A percentile compares a stretch with the other conserved stretches of the same genome.
Evolutionary conservation across 257 asterid genomes (phyloP).

Genomic region (Ajuga chamaepitys): DNA sequence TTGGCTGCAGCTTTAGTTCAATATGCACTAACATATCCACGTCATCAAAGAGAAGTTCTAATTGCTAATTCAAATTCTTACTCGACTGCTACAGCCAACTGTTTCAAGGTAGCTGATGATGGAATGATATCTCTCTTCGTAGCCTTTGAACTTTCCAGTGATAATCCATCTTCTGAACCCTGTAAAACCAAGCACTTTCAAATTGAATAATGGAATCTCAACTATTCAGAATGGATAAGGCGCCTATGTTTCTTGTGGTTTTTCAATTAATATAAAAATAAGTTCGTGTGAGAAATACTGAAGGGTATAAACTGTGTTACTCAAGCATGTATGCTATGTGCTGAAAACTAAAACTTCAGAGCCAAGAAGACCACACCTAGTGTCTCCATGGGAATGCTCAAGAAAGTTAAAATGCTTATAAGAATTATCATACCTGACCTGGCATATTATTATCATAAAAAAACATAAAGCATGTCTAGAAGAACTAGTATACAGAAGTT

Average conservation of each 20-base stretch:
- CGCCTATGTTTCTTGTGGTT: not conserved
- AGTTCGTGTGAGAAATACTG: not conserved
- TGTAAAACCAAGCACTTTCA: constrained; percentile 24
- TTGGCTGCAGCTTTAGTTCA: not conserved
- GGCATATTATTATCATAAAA: not conserved
- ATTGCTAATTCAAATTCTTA: constrained; percentile 33
- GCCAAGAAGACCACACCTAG: constrained; percentile 8
- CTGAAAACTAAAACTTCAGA: not conserved
- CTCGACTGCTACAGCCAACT: constrained; percentile 87
- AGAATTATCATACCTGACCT: not conserved
- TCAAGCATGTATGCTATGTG: not conserved
- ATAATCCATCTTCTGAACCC: constrained; percentile 45
- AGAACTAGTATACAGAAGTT: not conserved
- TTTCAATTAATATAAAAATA: not conserved
- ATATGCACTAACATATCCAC: not conserved
- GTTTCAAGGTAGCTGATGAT: constrained; percentile 61
- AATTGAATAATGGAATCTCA: constrained; percentile 14
- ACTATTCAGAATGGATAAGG: constrained; percentile 11
- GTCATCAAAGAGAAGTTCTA: constrained; percentile 7
- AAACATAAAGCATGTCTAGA: not conserved
- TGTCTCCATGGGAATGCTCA: too few relatives aligned
- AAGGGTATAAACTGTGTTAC: not conserved
- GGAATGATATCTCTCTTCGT: constrained; percentile 54
- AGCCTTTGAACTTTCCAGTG: constrained; percentile 38
- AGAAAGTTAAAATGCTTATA: too few relatives aligned